These are phyloP conservation scores for Helianthus tuberosus DNA, from an alignment of 129 eudicot genomes.

Conservation along the genomic window DNA sequence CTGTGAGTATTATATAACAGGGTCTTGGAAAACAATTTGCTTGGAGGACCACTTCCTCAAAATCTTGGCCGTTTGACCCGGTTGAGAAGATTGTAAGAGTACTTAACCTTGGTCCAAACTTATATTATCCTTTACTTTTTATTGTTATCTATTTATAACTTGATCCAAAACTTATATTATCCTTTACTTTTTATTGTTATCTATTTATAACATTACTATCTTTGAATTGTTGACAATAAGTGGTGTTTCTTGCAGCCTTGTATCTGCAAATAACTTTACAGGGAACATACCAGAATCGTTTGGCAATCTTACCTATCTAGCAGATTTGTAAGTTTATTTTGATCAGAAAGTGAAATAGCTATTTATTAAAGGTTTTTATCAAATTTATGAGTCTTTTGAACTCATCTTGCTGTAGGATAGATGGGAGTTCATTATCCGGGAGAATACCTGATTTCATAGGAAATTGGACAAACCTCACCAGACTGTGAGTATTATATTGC, in stretches of 20 bases:
- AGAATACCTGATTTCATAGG: slow-evolving; percentile 83
- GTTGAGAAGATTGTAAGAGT: slow-evolving; percentile 33
- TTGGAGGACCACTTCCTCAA: slow-evolving; percentile 33
- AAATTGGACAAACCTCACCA: slow-evolving; percentile 55
- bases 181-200: background rate
- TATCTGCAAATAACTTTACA: slow-evolving; percentile 44
- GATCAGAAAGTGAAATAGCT: background rate
- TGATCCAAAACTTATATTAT: background rate
- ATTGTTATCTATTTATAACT: no score
- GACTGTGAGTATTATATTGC: slow-evolving; percentile 56
- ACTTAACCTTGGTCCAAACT: background rate
- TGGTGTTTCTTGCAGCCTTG: slow-evolving; percentile 20
- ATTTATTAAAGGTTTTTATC: background rate
- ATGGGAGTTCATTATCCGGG: slow-evolving; percentile 74
- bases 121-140: no score
- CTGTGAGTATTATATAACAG: slow-evolving; percentile 53
- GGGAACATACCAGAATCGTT: slow-evolving; percentile 73
- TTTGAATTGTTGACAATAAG: background rate
- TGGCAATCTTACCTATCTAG: slow-evolving; percentile 57
- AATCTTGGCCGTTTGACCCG: slow-evolving; percentile 28
- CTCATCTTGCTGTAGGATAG: slow-evolving; percentile 68
- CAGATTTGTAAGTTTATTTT: slow-evolving; percentile 67
- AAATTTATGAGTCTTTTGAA: slow-evolving; percentile 6
- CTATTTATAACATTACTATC: background rate
- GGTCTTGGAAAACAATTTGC: slow-evolving; percentile 32